Percentiles rank a stretch among this genome's conserved stretches.
These are phyloP conservation scores for Suillus bovinus DNA, from an alignment of 768 basidiomycete genomes.

Conservation along the genomic window DNA sequence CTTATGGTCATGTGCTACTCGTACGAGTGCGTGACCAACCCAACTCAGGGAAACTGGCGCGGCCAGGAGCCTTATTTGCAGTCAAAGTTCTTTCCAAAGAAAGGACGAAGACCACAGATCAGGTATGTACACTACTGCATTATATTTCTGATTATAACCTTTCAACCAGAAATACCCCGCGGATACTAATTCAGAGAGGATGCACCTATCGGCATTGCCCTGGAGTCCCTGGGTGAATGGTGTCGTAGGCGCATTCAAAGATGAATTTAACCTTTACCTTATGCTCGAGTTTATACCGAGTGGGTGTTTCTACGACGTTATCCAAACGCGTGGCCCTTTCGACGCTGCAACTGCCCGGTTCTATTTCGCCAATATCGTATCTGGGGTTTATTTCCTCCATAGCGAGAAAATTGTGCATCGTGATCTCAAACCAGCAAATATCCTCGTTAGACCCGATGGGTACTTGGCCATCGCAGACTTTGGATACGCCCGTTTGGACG, in stretches of 20 bases:
- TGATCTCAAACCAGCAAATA: conserved; percentile 60
- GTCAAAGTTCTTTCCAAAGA: conserved; percentile 45
- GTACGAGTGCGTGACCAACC: conserved; percentile 36
- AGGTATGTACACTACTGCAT: conserved; percentile 20
- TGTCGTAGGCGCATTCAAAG: conserved; percentile 45
- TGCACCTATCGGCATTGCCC: conserved; percentile 39
- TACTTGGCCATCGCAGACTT: conserved; percentile 58
- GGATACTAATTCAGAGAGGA: conserved; percentile 43
- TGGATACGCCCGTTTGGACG: conserved; percentile 36
- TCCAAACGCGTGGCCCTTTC: conserved; percentile 34
- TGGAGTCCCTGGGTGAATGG: conserved; percentile 59
- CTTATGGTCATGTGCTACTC: conserved; percentile 43
- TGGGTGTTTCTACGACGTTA: conserved; percentile 41
- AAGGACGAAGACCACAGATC: conserved; percentile 32
- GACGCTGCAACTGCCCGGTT: conserved; percentile 40
- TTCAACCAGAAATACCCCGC: conserved; percentile 23
- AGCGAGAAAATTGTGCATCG: conserved; percentile 47
- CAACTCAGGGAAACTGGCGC: conserved; percentile 32
- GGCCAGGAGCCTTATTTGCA: conserved; percentile 42
- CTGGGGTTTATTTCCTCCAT: conserved; percentile 50
- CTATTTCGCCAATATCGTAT: conserved; percentile 55
- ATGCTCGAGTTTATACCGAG: conserved; percentile 51
- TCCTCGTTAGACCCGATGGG: conserved; percentile 55
- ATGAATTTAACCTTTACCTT: conserved; percentile 49
- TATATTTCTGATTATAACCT: conserved; percentile 6